Percentiles rank a stretch among this genome's conserved stretches.
Evolutionary conservation across 176 grass and related monocot genomes (phyloP).

Genomic region (Echinochloa phyllopogon): DNA sequence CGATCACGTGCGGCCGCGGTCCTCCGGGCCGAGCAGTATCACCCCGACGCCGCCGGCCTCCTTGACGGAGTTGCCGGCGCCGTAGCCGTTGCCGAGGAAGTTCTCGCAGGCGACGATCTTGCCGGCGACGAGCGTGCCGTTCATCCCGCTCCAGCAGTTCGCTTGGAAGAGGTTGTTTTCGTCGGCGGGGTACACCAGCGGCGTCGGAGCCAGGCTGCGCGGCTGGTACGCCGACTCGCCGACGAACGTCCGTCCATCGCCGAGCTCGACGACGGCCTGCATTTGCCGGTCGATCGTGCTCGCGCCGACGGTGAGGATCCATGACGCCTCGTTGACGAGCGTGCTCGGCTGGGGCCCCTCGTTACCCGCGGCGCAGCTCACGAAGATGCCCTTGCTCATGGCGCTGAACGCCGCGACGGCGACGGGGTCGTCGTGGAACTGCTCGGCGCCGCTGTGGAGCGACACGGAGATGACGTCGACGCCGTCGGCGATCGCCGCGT

Average conservation of each 20-base stretch:
- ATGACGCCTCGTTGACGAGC: slow-evolving; percentile 6
- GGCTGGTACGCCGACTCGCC: slow-evolving; percentile 59
- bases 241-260: slow-evolving; percentile 37
- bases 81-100: not conserved
- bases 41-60: slow-evolving; percentile 47
- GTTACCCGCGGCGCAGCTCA: slow-evolving; percentile 49
- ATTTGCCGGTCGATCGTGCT: not conserved
- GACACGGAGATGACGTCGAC: slow-evolving; percentile 44
- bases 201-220: not conserved
- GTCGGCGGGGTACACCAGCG: slow-evolving; percentile 6
- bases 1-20: too few species aligned
- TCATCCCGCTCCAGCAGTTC: slow-evolving; percentile 25
- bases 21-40: slow-evolving; percentile 14
- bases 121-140: slow-evolving; percentile 52
- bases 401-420: slow-evolving; percentile 45
- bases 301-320: not conserved
- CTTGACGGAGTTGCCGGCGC: not conserved
- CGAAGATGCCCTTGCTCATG: slow-evolving; percentile 41
- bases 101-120: too few species aligned
- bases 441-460: not conserved
- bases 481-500: not conserved
- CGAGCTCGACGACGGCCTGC: not conserved
- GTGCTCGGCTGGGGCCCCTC: slow-evolving; percentile 40
- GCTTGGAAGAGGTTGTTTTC: not conserved
- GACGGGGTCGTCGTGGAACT: too few species aligned